A percentile compares a stretch with the other conserved stretches of the same genome.
phyloP scores from a whole-genome alignment of 2,329 filamentous ascomycete species.

The Thelonectria olida region DNA sequence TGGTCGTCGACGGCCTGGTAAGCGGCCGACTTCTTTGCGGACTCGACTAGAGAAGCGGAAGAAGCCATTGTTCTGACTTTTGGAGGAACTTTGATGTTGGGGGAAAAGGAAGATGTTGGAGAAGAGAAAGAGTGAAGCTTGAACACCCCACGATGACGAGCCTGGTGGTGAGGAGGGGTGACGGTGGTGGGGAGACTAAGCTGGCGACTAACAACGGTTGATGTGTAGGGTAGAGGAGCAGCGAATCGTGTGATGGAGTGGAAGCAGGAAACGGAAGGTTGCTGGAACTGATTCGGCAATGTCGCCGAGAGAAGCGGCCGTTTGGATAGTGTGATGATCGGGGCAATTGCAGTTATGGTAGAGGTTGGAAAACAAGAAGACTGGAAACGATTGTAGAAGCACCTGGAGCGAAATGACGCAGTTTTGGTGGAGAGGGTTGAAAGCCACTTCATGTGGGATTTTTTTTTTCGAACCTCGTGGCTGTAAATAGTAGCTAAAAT shows the following conservation, averaged over 20 bases:
- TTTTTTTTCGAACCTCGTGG: no score
- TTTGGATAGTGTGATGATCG: background rate
- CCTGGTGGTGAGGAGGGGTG: conserved; percentile 18
- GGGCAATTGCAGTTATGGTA: background rate
- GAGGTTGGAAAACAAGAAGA: background rate
- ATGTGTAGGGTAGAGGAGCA: conserved; percentile 17
- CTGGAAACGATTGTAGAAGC: background rate
- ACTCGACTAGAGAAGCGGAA: conserved; percentile 64
- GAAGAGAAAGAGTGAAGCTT: background rate
- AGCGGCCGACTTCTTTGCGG: conserved; percentile 79
- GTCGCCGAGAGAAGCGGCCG: conserved; percentile 5
- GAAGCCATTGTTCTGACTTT: conserved; percentile 51
- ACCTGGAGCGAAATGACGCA: conserved; percentile 13
- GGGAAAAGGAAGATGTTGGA: background rate
- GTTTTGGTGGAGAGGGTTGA: conserved; percentile 23
- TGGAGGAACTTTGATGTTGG: background rate
- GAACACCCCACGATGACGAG: conserved; percentile 12
- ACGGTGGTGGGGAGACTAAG: conserved; percentile 12
- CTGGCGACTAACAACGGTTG: background rate
- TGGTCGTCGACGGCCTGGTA: conserved; percentile 78
- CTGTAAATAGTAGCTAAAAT: no score
- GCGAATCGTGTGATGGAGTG: background rate
- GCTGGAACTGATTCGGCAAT: background rate
- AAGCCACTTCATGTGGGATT: conserved; percentile 27
- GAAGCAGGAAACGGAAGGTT: background rate